phyloP scores from a whole-genome alignment of 2,329 filamentous ascomycete genomes.

The Torrubiellomyces zombiae region DNA sequence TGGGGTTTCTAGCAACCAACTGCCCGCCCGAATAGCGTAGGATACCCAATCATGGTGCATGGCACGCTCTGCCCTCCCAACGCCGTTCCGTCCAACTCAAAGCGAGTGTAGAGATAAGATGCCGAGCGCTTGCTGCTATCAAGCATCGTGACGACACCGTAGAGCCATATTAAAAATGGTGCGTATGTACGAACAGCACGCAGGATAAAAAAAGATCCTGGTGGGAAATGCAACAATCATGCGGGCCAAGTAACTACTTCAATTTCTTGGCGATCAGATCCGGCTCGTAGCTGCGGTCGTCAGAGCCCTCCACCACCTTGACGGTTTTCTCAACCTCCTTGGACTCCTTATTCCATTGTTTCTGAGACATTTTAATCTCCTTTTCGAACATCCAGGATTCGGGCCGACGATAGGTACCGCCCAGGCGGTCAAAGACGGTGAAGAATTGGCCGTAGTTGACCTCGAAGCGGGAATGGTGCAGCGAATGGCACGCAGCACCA shows the following conservation, averaged over 20 bases:
- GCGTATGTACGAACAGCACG: too few species aligned
- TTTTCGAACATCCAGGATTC: constrained; percentile 72
- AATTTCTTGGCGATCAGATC: constrained; percentile 19
- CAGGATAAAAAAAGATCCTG: too few species aligned
- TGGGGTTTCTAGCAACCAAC: too few species aligned
- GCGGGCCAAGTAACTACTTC: constrained; percentile 3
- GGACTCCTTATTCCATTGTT: constrained; percentile 63
- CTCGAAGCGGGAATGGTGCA: constrained; percentile 46
- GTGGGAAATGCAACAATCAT: too few species aligned
- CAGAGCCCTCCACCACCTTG: constrained; percentile 48
- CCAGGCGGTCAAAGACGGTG: constrained; percentile 77
- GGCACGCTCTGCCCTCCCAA: too few species aligned
- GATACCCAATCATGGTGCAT: too few species aligned
- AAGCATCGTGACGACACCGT: too few species aligned
- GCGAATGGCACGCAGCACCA: constrained; percentile 73
- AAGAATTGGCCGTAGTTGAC: constrained; percentile 89
- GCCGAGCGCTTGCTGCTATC: too few species aligned
- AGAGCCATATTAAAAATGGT: too few species aligned
- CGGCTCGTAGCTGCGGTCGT: constrained; percentile 29
- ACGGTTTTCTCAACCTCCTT: constrained; percentile 62
- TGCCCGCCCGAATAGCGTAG: too few species aligned
- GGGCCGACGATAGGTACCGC: constrained; percentile 73
- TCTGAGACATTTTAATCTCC: constrained; percentile 69
- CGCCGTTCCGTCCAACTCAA: too few species aligned
- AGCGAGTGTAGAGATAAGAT: too few species aligned